Evolutionary conservation across 1,284 basidiomycete genomes (phyloP), one percentile per base, ranked within the genome.

Genomic region (Malassezia cuniculi): DNA sequence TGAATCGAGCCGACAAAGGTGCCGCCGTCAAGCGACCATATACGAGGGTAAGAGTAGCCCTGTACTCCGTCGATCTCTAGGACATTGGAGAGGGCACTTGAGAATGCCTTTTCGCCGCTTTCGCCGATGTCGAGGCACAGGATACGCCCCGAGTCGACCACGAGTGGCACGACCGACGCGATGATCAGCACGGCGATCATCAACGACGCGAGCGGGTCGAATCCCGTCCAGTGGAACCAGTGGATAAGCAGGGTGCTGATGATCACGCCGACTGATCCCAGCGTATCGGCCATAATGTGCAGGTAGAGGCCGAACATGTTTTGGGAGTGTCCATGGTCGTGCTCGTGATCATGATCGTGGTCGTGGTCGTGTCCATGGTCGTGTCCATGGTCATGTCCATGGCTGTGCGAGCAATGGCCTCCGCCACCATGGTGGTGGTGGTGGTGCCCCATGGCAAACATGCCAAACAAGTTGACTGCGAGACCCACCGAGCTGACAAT

Each of bases 271-370:
- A 97, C 89, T 8, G 85, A 89, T 30, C 86, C 86, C 14, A 72
- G 61, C 18, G 71, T 72, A 38, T 72, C 71, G 14, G 71, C 71
- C 63, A 72, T 66, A 25, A 72, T 70, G 48, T 72, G 71, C 46
- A 97, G 71, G 67, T 97, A 97, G 10, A 97, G 87, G n/a, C 93
- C 93, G 32, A 87, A 81, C 93, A 99, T 99, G 67, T 97, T 97
- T 69, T 97, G 86, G 67, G 82, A 86, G 25, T 71, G 55, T 14
- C 61, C 56, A 32, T 69, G 64, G 24, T 57, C 51, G 33, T 57
- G 57, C 8, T 54, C 55, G 17, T 69, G 65, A 16, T 59, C 52
- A 27, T 75, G 72, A 1, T 64, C 68, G 52, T 78, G 76, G 48
- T 74, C 72, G 52, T 72, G 70, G 6, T 54, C 54, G 31, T 68